Base-by-base conservation (phyloP, 2,329 filamentous ascomycete genomes). In the Blastomyces parvus region DNA sequence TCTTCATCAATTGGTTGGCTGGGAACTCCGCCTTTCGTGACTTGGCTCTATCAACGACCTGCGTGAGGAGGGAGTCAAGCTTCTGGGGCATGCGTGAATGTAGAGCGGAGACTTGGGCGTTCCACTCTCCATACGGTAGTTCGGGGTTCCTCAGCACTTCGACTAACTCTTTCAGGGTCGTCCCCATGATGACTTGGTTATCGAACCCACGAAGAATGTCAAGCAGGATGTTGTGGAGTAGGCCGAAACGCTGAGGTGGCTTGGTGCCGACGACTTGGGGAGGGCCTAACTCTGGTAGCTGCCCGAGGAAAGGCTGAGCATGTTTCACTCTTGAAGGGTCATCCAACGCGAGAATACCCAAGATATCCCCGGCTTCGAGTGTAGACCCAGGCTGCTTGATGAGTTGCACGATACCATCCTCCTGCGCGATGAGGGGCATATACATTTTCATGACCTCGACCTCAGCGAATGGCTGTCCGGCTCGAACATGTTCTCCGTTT, bases 371-470 rank as follows among this genome's bases (percentile, higher is more conserved):
- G 74, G 94, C 94, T 77, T 97, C 92, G 58, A 99, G 88, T 22
- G 91, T 95, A n/a, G 94, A 90, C 76, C 94, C 94, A 66, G 94
- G 94, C 80, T 97, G 94, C 85, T 99, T 99, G 83, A 99, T 96
- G 71, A 99, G 85, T 80, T 97, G 94, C 63, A 99, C 93, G 62
- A 96, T 84, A 81, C 94, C 94, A 71, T 96, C 94, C 77, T 99
- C 94, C 74, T 92, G 88, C 2, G 94, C 90, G 66, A 99, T 84
- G 62, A 99, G 83, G 72, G 94, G 94, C 94, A 99, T 99, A 84
- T 97, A 97, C 94, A 99, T 99, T 84, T 99, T 99, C 94, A 99
- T 99, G 78, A 99, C 94, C 79, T 99, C 94, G 50, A 99, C 93
- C 77, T 99, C 94, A 63, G 94, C 94, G 73, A 91, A 99, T 42